These are phyloP conservation scores for Prinsepia uniflora DNA, from an alignment of 306 rosid species.

Conservation along the genomic window DNA sequence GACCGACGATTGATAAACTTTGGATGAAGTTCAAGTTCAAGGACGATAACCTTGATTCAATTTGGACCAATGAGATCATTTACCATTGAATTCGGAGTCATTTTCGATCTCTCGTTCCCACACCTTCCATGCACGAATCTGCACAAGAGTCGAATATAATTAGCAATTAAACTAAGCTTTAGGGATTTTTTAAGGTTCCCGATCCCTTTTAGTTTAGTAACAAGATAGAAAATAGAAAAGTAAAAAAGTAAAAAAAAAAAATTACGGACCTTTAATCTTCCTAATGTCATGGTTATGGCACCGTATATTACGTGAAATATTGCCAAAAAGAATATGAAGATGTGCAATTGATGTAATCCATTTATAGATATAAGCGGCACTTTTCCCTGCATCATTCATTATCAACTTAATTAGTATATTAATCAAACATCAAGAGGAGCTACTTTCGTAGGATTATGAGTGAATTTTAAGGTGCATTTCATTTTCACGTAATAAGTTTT, in stretches of 20 bases:
- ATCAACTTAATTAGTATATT: too few relatives aligned
- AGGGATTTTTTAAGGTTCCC: background rate
- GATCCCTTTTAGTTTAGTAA: too few relatives aligned
- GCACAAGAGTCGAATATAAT: background rate
- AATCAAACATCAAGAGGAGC: too few relatives aligned
- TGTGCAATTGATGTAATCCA: conserved; percentile 86
- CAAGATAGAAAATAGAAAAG: background rate
- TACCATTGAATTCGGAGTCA: conserved; percentile 66
- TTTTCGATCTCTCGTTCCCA: conserved; percentile 55
- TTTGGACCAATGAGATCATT: background rate
- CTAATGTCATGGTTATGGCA: conserved; percentile 77
- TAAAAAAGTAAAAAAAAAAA: background rate
- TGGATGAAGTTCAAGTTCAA: too few relatives aligned
- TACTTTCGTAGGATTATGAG: too few relatives aligned
- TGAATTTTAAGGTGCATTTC: too few relatives aligned
- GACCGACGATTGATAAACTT: too few relatives aligned
- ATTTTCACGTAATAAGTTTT: too few relatives aligned
- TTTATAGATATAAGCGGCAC: conserved; percentile 62
- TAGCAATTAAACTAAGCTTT: too few relatives aligned
- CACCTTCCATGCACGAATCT: conserved; percentile 81
- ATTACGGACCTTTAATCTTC: conserved; percentile 67
- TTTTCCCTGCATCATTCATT: conserved; percentile 45
- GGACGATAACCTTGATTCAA: too few relatives aligned
- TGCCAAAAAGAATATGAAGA: conserved; percentile 92
- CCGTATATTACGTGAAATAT: conserved; percentile 78